Percentiles rank a stretch among this genome's conserved stretches.
Conservation (phyloP, 208 protist genomes). For the Porcisia hertigi region DNA sequence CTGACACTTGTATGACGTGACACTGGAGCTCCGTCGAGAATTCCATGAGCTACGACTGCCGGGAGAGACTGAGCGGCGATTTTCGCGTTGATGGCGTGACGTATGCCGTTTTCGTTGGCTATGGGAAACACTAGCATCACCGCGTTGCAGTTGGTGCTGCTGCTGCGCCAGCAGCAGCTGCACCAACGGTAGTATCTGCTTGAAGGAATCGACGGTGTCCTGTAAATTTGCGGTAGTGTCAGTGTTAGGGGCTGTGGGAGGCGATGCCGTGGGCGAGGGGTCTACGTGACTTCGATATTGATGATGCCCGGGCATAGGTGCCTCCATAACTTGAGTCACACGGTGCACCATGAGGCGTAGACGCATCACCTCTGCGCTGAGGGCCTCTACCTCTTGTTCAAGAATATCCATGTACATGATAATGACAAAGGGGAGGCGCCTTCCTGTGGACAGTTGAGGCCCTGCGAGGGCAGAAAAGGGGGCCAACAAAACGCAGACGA, state of each 20-base stretch:
- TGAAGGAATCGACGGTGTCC: constrained; percentile 26
- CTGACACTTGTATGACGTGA: background rate
- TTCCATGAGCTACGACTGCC: background rate
- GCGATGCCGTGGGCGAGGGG: background rate
- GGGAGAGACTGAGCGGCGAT: background rate
- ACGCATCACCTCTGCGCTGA: constrained; percentile 81
- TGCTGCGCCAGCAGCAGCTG: constrained; percentile 28
- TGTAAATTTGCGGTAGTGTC: constrained; percentile 3
- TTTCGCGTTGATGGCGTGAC: background rate
- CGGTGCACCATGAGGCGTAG: constrained; percentile 86
- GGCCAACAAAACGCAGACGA: too few species aligned
- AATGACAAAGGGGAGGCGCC: background rate
- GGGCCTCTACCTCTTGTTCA: constrained; percentile 81
- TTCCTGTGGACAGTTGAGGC: too few species aligned
- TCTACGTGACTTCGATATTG: constrained; percentile 8
- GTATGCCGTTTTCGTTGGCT: background rate
- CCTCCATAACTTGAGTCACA: constrained; percentile 59
- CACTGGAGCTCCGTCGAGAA: background rate
- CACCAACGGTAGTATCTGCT: constrained; percentile 22
- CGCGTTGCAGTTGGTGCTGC: constrained; percentile 10
- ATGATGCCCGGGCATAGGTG: constrained; percentile 3
- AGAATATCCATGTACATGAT: constrained; percentile 80
- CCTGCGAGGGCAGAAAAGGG: too few species aligned
- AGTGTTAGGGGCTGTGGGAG: background rate
- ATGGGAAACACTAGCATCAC: background rate